Evolutionary conservation across 306 rosid species (phyloP), one percentile per base, ranked within the genome.

Genomic region (Dalbergia cultrata): DNA sequence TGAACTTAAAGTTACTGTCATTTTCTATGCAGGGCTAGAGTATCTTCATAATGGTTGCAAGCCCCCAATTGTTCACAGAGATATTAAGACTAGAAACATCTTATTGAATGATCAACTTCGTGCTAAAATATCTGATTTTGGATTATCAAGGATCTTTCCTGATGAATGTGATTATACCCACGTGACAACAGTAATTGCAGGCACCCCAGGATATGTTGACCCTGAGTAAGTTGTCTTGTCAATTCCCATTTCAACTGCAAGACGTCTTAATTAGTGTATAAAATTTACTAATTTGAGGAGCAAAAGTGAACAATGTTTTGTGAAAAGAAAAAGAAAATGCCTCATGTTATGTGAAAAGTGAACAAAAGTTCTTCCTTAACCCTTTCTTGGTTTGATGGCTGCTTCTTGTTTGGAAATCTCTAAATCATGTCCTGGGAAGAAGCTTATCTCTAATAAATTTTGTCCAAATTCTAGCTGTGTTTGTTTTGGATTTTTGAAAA

Each of bases 51-150:
- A 67, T 8, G 85, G 86, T 21, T 82, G 92, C 22, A 78, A 78
- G 49, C 92, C 90, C 21, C 88, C 88, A 5, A 86, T 88, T 60
- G 77, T 90, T 11, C 94, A 88, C 58, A 84, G 87, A 78, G 93
- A 90, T 54, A 76, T 86, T 19, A 90, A 90, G 67, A 59, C 88
- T 33, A 73, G 83, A 39, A 89, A 89, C 86, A 81, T 89, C 58
- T 70, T 87, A 69, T 19, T 89, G 43, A 58, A 78, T 67, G 75
- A 70, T 43, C 73, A 62, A 13, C 53, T 85, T 3, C 75, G 79
- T 4, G 88, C 81, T 7, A 87, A 89, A 79, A 52, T 85, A 64
- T 71, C 87, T 35, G 89, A 89, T 83, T 89, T 85, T 39, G 91
- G 94, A 12, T 21, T 85, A 4, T 86, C 90, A 41, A 88, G 67